Evolutionary conservation across 208 protist species (phyloP), one percentile per base, ranked within the genome.

Genomic region (Leptomonas pyrrhocoris): DNA sequence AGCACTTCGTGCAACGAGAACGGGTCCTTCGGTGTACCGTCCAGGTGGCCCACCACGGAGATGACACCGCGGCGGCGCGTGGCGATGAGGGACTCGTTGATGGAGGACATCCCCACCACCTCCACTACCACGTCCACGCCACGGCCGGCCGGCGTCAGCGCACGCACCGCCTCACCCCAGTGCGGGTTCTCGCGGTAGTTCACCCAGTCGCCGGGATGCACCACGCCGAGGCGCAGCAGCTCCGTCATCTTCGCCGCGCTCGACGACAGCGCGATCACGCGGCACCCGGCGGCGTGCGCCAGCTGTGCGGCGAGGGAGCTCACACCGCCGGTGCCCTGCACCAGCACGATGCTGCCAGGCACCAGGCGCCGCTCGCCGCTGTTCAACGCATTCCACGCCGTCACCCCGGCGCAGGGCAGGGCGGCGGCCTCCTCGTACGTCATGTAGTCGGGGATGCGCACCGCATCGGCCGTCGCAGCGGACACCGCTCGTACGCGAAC

Each of bases 241-340:
- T 53, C 34, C 50, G 30, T 50, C 55, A 77, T 31, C 46, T 81
- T 81, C 45, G 38, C 69, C 31, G 68, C 65, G 50, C 59, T 68
- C 40, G 64, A 77, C 46, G 64, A 77, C 36, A 73, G 46, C 30
- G 65, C 77, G 18, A 81, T 61, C 36, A 77, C 77, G 48, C 67
- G 74, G 45, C 74, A 80, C 16, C 74, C 74, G 6, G 59, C 56
- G 23, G 77, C 70, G 30, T 71, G 62, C 19, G 77, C 77, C 31
- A 71, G 46, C 70, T 77, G 77, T 25, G 77, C 77, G 12, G 77
- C 69, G 25, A 77, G 77, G 23, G 58, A 62, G 45, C 70, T 81
- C 42, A 81, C 77, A 38, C 77, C 77, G 43, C 77, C 77, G 3
- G 77, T 77, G 59, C 65, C 77, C 54, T 81, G 64, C 61, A 81